These are phyloP conservation scores for Verticillium klebahnii DNA, from an alignment of 2,329 filamentous ascomycete genomes.

Conservation along the genomic window DNA sequence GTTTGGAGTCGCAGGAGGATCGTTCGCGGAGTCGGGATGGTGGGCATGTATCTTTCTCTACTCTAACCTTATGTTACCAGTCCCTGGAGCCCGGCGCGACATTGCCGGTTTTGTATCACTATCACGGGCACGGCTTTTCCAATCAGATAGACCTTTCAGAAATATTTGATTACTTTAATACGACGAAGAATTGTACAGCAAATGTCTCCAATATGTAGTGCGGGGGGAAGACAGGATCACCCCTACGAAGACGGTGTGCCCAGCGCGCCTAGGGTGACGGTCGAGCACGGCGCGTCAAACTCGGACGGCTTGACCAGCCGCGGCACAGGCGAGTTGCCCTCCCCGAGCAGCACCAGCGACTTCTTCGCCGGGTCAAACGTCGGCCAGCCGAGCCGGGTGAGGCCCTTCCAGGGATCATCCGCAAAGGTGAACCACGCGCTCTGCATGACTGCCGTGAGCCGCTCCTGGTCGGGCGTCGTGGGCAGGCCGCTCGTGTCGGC, in stretches of 20 bases:
- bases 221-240: no score
- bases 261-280: conserved; percentile 16
- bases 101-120: no score
- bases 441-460: conserved; percentile 31
- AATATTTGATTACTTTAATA: not conserved
- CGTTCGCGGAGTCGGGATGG: no score
- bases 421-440: conserved; percentile 35
- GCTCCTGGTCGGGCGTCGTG: conserved; percentile 21
- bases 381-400: conserved; percentile 31
- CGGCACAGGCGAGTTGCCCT: conserved; percentile 16
- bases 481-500: conserved; percentile 31
- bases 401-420: conserved; percentile 27
- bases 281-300: conserved; percentile 19
- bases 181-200: no score
- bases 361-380: conserved; percentile 19
- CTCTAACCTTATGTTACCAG: no score
- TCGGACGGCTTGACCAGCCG: conserved; percentile 18
- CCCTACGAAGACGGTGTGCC: conserved; percentile 5
- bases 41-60: no score
- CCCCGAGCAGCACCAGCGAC: conserved; percentile 20
- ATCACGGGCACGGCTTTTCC: no score
- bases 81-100: no score
- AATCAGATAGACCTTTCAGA: not conserved
- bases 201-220: no score
- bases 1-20: no score